Percentiles rank a stretch among this genome's conserved stretches.
Conservation (phyloP, 768 basidiomycete species). For the Agrocybe pediades region DNA sequence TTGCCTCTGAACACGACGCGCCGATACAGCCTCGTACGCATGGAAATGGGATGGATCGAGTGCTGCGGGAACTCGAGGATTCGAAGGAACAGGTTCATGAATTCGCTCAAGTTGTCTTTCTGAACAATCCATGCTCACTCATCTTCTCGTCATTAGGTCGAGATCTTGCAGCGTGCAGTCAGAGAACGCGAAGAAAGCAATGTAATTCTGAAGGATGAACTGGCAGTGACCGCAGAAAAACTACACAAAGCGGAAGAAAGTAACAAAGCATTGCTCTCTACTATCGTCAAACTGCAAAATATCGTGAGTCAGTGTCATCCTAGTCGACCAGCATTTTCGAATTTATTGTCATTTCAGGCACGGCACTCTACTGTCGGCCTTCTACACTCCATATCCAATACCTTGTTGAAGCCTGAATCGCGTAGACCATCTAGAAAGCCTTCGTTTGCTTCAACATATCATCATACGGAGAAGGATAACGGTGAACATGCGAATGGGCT, state of each 20-base stretch:
- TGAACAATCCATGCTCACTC: background rate
- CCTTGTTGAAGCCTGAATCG: constrained; percentile 10
- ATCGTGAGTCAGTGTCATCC: constrained; percentile 20
- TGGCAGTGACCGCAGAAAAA: constrained; percentile 22
- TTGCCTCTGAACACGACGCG: background rate
- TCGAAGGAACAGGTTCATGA: too few relatives aligned
- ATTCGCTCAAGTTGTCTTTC: too few relatives aligned
- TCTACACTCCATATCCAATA: constrained; percentile 11
- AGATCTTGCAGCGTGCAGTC: constrained; percentile 19
- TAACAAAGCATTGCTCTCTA: constrained; percentile 25
- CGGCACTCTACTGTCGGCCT: constrained; percentile 17
- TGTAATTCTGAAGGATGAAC: constrained; percentile 20
- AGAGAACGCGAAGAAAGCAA: constrained; percentile 23
- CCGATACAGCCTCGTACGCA: too few relatives aligned
- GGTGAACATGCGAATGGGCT: background rate
- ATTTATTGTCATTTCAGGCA: constrained; percentile 12
- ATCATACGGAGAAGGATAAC: constrained; percentile 4
- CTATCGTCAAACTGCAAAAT: constrained; percentile 29
- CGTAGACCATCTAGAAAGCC: constrained; percentile 15
- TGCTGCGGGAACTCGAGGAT: too few relatives aligned
- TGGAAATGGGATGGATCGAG: too few relatives aligned
- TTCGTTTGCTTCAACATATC: constrained; percentile 12
- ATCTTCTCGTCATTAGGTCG: constrained; percentile 16
- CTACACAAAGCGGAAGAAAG: constrained; percentile 30
- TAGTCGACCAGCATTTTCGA: background rate